A percentile compares a stretch with the other conserved stretches of the same genome.
Evolutionary conservation across 139 green algal genomes (phyloP).

Genomic region (Chlamydomonas sp.): DNA sequence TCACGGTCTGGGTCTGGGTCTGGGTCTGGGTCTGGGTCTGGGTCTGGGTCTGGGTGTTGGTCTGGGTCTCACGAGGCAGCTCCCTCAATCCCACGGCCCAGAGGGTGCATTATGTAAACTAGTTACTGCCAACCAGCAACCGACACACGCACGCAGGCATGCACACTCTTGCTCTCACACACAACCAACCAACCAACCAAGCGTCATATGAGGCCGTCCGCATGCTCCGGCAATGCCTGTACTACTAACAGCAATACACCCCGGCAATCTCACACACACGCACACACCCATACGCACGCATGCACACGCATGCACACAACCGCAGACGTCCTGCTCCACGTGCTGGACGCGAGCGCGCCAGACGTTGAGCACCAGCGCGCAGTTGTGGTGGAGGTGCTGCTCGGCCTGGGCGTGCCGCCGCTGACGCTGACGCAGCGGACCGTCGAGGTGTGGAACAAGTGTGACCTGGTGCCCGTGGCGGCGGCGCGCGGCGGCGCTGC

Average conservation of each 20-base stretch:
- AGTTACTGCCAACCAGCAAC: too few relatives aligned
- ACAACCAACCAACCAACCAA: too few relatives aligned
- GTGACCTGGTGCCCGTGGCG: slow-evolving; percentile 5
- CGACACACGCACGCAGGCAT: too few relatives aligned
- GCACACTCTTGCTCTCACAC: too few relatives aligned
- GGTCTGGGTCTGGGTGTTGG: too few relatives aligned
- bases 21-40: background rate
- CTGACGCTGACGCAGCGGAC: slow-evolving; percentile 3
- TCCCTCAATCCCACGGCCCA: too few relatives aligned
- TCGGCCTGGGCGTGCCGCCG: slow-evolving; percentile 13
- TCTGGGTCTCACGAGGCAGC: too few relatives aligned
- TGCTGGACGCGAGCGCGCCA: slow-evolving; percentile 49
- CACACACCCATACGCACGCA: background rate
- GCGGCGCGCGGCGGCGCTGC: background rate
- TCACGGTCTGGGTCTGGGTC: background rate
- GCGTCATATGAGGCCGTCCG: too few relatives aligned
- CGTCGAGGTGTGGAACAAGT: slow-evolving; percentile 30
- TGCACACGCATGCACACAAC: background rate
- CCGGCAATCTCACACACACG: too few relatives aligned
- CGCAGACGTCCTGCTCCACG: slow-evolving; percentile 60
- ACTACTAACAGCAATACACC: too few relatives aligned
- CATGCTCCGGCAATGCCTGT: too few relatives aligned
- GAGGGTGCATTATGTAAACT: too few relatives aligned
- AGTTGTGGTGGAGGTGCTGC: slow-evolving; percentile 44
- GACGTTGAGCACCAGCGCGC: slow-evolving; percentile 40